Evolutionary conservation across 108 stramenopile genomes (phyloP), one percentile per base, ranked within the genome.

Genomic region (Cylindrotheca closterium): DNA sequence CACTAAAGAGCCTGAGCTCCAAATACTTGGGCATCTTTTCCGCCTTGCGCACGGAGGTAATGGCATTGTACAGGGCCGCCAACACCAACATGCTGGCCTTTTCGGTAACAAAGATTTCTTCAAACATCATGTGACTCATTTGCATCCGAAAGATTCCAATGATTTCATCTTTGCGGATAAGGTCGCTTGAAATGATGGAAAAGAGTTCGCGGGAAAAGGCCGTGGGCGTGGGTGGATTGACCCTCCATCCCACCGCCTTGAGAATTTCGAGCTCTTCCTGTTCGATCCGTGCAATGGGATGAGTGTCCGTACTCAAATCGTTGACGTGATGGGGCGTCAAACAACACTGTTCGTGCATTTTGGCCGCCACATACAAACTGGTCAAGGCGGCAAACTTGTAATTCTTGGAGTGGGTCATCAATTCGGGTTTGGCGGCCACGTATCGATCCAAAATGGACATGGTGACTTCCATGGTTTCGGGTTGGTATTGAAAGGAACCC

Each of bases 361-460:
- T 42, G 10, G 37, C 37, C 37, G 37, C 7, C 7, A 42, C 15
- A 15, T 42, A 42, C 37, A 42, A 42, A 42, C 37, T 10, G 37
- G 37, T 42, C 7, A 42, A 7, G 15, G 37, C 37, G 15, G 37
- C 37, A 7, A 42, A 15, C 37, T 42, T 7, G 15, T 42, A 42
- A 7, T 7, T 15, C 15, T 10, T 15, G 7, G 37, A 7, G 15
- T 42, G 10, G 10, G 15, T 15, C 37, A 42, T 15, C 37, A 42
- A 15, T 15, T 42, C 15, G 37, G 37, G 51, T 51, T 51, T 51
- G 7, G 51, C n/a, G 12, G 51, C 51, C 22, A 51, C 51, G 51
- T 51, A 22, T 51, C 51, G 8, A 42, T 42, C 37, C 37, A 42
- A 42, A 10, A 42, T 42, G 15, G 37, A 42, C 15, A 42, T 10